phyloP scores from a whole-genome alignment of 345 rosid genomes.

The Rhodamnia rubescens region DNA sequence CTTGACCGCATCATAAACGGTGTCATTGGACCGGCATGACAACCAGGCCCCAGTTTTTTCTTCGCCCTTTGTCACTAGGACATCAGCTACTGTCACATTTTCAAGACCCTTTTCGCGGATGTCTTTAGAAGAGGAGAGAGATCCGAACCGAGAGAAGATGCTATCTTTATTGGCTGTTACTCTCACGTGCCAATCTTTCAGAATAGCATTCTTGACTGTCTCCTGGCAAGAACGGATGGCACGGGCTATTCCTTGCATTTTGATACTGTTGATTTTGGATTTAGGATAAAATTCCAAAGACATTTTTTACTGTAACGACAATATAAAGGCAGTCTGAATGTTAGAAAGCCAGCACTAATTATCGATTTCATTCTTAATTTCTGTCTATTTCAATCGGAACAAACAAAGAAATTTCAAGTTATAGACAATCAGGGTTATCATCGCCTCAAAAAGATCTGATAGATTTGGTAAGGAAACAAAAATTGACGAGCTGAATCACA shows the following conservation, averaged over 20 bases:
- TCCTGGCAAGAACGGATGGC: constrained; percentile 33
- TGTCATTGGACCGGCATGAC: constrained; percentile 50
- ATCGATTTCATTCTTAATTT: background rate
- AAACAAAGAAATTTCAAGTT: background rate
- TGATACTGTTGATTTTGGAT: background rate
- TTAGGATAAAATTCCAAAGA: background rate
- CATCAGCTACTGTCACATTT: constrained; percentile 69
- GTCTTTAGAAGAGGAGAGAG: constrained; percentile 13
- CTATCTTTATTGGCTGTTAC: background rate
- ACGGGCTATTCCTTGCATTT: constrained; percentile 30
- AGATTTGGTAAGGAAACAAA: background rate
- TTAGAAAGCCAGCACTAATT: background rate
- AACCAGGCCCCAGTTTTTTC: constrained; percentile 53
- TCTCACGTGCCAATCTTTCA: constrained; percentile 10
- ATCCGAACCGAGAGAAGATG: constrained; percentile 17
- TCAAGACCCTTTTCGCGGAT: constrained; percentile 58
- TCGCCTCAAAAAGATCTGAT: background rate
- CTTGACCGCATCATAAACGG: constrained; percentile 59
- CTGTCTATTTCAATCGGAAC: background rate
- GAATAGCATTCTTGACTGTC: constrained; percentile 16
- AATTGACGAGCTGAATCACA: background rate
- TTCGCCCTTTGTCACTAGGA: constrained; percentile 49
- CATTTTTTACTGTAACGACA: background rate
- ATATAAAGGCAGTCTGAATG: background rate
- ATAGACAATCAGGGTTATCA: background rate